Percentiles rank a stretch among this genome's conserved stretches.
phyloP scores from a whole-genome alignment of 169 alveolate species.

The Hammondia hammondi region DNA sequence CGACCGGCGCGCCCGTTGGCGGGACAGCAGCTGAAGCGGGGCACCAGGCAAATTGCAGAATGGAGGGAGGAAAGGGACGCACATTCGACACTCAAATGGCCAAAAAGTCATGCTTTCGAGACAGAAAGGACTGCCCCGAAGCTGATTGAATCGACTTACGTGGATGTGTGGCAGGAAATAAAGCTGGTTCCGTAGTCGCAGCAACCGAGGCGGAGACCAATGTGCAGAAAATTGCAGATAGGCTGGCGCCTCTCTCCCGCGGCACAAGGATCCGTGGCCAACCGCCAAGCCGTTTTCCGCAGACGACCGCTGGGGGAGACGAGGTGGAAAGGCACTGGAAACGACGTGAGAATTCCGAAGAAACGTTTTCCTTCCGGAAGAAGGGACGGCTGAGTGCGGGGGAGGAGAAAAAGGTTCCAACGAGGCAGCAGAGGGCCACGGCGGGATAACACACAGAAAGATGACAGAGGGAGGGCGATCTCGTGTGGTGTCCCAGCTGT shows the following conservation, averaged over 20 bases:
- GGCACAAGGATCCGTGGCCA: neutral
- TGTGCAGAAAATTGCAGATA: neutral
- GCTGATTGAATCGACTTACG: neutral
- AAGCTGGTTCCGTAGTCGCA: neutral
- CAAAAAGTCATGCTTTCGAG: neutral
- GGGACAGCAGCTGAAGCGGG: constrained; percentile 9
- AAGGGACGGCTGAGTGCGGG: neutral
- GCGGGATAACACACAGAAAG: neutral
- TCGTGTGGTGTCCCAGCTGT: constrained; percentile 6
- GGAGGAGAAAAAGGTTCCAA: neutral
- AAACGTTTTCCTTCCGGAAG: neutral
- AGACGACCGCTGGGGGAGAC: neutral
- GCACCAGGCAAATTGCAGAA: neutral
- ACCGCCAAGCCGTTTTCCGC: neutral
- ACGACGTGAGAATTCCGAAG: neutral
- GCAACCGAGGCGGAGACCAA: neutral
- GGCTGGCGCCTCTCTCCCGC: constrained; percentile 7
- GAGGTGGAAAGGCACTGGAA: neutral
- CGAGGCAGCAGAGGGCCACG: neutral
- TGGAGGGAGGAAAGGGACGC: neutral
- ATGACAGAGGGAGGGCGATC: constrained; percentile 16
- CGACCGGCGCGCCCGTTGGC: constrained; percentile 8
- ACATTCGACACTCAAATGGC: too few relatives aligned
- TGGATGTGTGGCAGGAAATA: neutral
- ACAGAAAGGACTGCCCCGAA: neutral